Conservation (phyloP, 2,329 filamentous ascomycete species). For the Cladosporium oxysporum region DNA sequence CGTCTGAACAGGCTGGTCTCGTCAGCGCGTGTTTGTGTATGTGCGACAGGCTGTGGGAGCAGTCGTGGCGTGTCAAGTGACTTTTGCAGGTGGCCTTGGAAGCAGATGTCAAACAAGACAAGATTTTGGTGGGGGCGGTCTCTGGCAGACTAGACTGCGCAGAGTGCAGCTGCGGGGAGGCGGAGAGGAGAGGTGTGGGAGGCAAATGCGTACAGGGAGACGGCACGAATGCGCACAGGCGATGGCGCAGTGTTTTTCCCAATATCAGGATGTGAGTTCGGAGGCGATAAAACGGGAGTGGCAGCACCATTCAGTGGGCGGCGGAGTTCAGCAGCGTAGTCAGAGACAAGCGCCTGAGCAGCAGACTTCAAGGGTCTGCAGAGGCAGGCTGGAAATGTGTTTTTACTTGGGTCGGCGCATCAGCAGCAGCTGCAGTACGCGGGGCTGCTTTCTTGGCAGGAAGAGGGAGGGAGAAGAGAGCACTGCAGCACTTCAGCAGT, state of each 20-base stretch:
- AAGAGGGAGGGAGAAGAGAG: not conserved
- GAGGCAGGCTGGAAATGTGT: not conserved
- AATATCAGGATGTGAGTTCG: not conserved
- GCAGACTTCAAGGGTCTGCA: not conserved
- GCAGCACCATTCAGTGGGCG: not conserved
- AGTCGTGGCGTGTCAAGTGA: constrained; percentile 10
- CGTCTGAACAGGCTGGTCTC: not conserved
- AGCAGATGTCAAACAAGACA: constrained; percentile 18
- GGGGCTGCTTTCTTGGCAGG: not conserved
- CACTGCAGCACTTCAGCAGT: not conserved
- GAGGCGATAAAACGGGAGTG: not conserved
- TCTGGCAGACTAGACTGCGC: not conserved
- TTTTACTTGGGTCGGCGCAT: not conserved
- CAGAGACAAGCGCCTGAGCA: not conserved
- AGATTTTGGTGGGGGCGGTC: constrained; percentile 14
- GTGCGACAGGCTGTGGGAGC: not conserved
- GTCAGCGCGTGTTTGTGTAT: not conserved
- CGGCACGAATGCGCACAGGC: not conserved
- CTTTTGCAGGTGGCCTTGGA: constrained; percentile 7
- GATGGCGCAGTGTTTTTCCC: not conserved
- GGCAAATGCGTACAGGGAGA: not conserved
- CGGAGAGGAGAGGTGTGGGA: not conserved
- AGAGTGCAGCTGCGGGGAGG: not conserved
- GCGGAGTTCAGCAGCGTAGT: not conserved
- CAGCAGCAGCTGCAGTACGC: not conserved